Percentiles rank a stretch among this genome's conserved stretches.
These are phyloP conservation scores for Malus sylvestris DNA, from an alignment of 306 rosid species.

Conservation along the genomic window DNA sequence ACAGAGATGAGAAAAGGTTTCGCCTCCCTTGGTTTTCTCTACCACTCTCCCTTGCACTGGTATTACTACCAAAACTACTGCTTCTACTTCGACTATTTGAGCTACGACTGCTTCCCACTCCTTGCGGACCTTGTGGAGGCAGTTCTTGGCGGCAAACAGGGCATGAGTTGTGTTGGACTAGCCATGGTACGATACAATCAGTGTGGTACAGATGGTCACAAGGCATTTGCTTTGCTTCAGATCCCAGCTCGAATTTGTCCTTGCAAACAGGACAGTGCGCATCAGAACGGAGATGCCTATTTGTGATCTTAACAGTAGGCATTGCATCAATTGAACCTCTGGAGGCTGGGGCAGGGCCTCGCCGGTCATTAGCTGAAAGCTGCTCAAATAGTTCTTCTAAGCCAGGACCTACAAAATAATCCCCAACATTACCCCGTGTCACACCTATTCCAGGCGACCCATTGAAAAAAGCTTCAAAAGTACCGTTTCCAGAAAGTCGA, in stretches of 20 bases:
- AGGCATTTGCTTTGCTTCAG: slow-evolving; percentile 69
- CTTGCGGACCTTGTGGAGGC: slow-evolving; percentile 43
- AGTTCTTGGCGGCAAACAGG: slow-evolving; percentile 79
- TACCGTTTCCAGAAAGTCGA: slow-evolving; percentile 49
- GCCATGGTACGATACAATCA: slow-evolving; percentile 74
- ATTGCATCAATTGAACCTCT: slow-evolving; percentile 57
- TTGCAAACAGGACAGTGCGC: slow-evolving; percentile 64
- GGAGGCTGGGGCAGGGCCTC: slow-evolving; percentile 68
- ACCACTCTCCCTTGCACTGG: slow-evolving; percentile 32
- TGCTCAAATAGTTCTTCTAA: slow-evolving; percentile 73
- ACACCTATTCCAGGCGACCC: slow-evolving; percentile 61
- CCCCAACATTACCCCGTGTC: slow-evolving; percentile 51
- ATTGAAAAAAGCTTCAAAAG: slow-evolving; percentile 54
- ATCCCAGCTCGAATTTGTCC: slow-evolving; percentile 57
- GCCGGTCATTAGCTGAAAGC: slow-evolving; percentile 53
- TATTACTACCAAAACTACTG: slow-evolving; percentile 12
- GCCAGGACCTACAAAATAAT: slow-evolving; percentile 74
- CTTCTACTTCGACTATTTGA: slow-evolving; percentile 32
- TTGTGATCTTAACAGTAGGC: slow-evolving; percentile 54
- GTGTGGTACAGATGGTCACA: slow-evolving; percentile 62
- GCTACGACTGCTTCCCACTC: slow-evolving; percentile 20
- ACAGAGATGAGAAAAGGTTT: slow-evolving; percentile 42
- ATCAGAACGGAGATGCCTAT: slow-evolving; percentile 60
- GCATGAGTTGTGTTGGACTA: slow-evolving; percentile 66
- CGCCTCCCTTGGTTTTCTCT: slow-evolving; percentile 44